Conservation (phyloP, 2,329 filamentous ascomycete genomes). For the Aspergillus latus region DNA sequence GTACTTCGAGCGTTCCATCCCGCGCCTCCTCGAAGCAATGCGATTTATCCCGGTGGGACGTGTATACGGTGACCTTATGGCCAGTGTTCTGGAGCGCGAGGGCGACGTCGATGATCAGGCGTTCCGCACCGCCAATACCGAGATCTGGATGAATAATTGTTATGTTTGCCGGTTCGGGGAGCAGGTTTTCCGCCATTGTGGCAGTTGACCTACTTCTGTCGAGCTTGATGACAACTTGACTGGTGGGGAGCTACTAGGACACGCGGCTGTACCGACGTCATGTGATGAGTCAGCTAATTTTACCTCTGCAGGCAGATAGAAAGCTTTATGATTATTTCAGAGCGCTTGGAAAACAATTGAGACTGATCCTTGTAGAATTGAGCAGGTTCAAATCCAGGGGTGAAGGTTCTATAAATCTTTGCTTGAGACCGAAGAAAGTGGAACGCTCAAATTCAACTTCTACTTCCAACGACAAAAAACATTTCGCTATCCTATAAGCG, state of each 20-base stretch:
- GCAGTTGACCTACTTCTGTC: neutral
- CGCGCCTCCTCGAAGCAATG: conserved; percentile 98
- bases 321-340: neutral
- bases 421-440: neutral
- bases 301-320: neutral
- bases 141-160: conserved; percentile 96
- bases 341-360: too few relatives aligned
- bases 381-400: too few relatives aligned
- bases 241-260: conserved; percentile 1
- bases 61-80: conserved; percentile 88
- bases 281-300: conserved; percentile 14
- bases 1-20: conserved; percentile 91
- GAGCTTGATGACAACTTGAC: neutral
- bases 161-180: conserved; percentile 51
- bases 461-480: neutral
- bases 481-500: conserved; percentile 6
- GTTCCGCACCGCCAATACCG: conserved; percentile 92
- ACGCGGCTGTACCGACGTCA: conserved; percentile 20
- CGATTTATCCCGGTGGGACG: conserved; percentile 81
- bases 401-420: too few relatives aligned
- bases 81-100: conserved; percentile 84
- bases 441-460: neutral
- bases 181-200: neutral
- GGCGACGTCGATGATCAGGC: conserved; percentile 90
- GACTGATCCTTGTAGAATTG: too few relatives aligned